Conservation (phyloP, 106 monocot genomes). For the Amphibolis antarctica region DNA sequence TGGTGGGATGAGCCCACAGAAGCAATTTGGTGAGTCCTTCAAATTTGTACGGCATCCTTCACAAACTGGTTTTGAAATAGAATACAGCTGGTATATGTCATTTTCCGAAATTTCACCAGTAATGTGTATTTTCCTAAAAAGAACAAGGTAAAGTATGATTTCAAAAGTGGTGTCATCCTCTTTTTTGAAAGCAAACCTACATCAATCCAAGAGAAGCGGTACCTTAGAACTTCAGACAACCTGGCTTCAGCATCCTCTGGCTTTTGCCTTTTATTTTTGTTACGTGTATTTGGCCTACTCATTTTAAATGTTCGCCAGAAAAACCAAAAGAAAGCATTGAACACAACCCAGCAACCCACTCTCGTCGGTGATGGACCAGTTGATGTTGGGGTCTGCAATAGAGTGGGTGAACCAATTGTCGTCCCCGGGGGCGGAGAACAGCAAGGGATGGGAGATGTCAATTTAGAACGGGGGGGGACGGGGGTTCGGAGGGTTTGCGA, state of each 20-base stretch:
- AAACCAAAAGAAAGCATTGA: background rate
- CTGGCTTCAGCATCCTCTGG: slow-evolving; percentile 30
- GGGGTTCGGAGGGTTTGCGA: background rate
- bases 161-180: background rate
- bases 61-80: slow-evolving; percentile 54
- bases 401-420: no score
- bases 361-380: background rate
- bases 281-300: slow-evolving; percentile 74
- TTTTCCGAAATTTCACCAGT: slow-evolving; percentile 41
- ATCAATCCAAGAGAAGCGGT: background rate
- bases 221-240: slow-evolving; percentile 49
- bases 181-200: background rate
- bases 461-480: background rate
- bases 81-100: slow-evolving; percentile 66
- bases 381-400: background rate
- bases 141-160: background rate
- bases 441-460: background rate
- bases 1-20: slow-evolving; percentile 74
- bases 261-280: slow-evolving; percentile 59
- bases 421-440: background rate
- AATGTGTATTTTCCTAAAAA: slow-evolving; percentile 65
- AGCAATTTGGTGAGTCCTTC: slow-evolving; percentile 89
- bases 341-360: no score
- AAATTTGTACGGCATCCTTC: slow-evolving; percentile 80
- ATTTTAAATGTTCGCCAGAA: slow-evolving; percentile 21